Conservation (phyloP, 352 stramenopile genomes). For the Phytophthora tubulina region DNA sequence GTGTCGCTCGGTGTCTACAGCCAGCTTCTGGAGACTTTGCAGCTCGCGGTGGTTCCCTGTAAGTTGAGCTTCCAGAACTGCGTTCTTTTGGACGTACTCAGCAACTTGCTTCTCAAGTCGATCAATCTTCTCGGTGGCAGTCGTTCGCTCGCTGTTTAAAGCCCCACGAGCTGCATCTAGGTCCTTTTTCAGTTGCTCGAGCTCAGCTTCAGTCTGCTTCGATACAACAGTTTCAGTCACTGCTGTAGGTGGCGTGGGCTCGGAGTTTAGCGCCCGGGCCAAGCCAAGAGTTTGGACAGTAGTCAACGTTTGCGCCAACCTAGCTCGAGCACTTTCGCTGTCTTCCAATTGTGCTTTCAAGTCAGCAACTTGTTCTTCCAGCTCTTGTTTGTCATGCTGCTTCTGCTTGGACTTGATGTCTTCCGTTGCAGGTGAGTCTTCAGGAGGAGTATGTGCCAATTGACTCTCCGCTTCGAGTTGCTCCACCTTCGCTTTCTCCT, state of each 20-base stretch:
- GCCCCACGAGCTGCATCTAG: constrained; percentile 15
- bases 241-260: constrained; percentile 15
- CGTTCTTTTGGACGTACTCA: constrained; percentile 29
- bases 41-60: constrained; percentile 40
- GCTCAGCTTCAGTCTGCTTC: constrained; percentile 30
- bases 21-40: constrained; percentile 45
- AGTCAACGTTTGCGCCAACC: constrained; percentile 67
- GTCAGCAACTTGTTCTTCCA: constrained; percentile 37
- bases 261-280: constrained; percentile 20
- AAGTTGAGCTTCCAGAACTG: constrained; percentile 44
- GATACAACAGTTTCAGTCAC: constrained; percentile 3
- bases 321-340: constrained; percentile 72
- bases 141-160: constrained; percentile 16
- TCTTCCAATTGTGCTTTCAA: constrained; percentile 67
- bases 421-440: constrained; percentile 4
- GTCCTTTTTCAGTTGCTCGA: constrained; percentile 25
- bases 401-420: constrained; percentile 8
- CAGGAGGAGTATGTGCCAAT: background rate
- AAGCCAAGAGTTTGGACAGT: constrained; percentile 48
- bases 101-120: constrained; percentile 42
- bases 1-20: constrained; percentile 40
- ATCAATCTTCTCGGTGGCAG: constrained; percentile 11
- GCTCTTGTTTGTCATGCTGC: constrained; percentile 35
- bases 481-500: constrained; percentile 38
- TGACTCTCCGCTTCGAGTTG: constrained; percentile 30